Evolutionary conservation across 495 filamentous ascomycete species (phyloP), one percentile per base, ranked within the genome.

Genomic region (Friedmanniomyces endolithicus): DNA sequence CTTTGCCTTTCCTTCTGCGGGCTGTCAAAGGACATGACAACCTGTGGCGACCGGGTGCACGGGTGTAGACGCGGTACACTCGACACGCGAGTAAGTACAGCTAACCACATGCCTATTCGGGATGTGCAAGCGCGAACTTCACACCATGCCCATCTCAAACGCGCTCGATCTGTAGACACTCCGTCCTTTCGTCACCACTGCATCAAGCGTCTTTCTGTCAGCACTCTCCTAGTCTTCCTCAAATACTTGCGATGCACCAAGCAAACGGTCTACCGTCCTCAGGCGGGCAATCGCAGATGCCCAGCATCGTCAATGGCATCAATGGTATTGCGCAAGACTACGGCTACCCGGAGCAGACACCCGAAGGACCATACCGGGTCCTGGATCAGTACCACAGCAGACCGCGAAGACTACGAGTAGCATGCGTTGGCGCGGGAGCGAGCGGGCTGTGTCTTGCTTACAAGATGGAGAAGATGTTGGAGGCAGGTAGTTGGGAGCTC

Each of bases 381-480:
- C 52, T 67, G 11, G n/a, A 63, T 19, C 66, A 68, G 41, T 68
- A 63, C 34, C 66, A 68, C 50, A 62, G 58, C 37, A 64, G 62
- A 48, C 64, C 63, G 6, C 39, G 48, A 29, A 61, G 60, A 45
- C 37, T 68, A 19, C 64, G 66, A 22, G 63, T 68, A 6, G 61
- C 59, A 20, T 62, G 58, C 37, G 57, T 47, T 24, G 65, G 65
- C n/a, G 65, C 65, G 11, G 65, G 65, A 14, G 65, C 65, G 12
- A 57, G 61, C 3, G 65, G 65, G 11, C 53, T 67, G 20, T 66
- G 64, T 25, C 27, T 64, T 16, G 65, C 65, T n/a, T 67, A 66
- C 57, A 67, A 67, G 56, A 65, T 67, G 65, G 56, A 64, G 57
- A 64, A 50, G 56, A 63, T 66, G 64, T 56, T 65, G 16, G 62